These are phyloP conservation scores for Colletotrichum chlorophyti DNA, from an alignment of 2,329 filamentous ascomycete genomes.

Conservation along the genomic window DNA sequence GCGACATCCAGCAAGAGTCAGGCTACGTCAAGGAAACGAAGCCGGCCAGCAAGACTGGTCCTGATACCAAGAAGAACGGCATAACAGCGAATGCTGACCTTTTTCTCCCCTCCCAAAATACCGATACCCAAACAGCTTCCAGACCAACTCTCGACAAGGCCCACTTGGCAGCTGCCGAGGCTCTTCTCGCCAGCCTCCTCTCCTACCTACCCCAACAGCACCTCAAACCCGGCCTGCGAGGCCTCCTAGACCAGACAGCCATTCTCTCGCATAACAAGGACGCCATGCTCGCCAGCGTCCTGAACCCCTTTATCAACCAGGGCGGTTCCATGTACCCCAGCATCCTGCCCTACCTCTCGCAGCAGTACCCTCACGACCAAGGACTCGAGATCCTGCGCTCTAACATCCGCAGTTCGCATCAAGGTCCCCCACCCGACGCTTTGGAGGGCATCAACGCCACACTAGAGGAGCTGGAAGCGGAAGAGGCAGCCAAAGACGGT, in stretches of 20 bases:
- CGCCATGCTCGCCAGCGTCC: conserved; percentile 80
- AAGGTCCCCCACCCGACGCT: background rate
- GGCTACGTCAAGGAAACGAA: conserved; percentile 54
- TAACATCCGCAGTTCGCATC: conserved; percentile 55
- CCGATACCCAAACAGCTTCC: conserved; percentile 39
- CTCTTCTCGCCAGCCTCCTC: conserved; percentile 69
- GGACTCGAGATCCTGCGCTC: conserved; percentile 75
- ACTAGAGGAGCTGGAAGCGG: conserved; percentile 41
- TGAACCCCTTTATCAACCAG: conserved; percentile 75
- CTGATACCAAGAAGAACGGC: conserved; percentile 46
- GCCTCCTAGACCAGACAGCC: conserved; percentile 81
- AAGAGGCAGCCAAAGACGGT: conserved; percentile 54
- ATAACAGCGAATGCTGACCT: conserved; percentile 72
- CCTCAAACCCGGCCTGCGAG: conserved; percentile 74
- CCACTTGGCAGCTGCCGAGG: conserved; percentile 62
- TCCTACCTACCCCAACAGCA: conserved; percentile 68
- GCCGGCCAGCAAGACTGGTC: conserved; percentile 34
- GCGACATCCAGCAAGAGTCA: conserved; percentile 69
- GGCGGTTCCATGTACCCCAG: conserved; percentile 72
- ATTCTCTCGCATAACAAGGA: conserved; percentile 73
- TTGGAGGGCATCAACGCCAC: conserved; percentile 21
- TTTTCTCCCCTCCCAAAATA: conserved; percentile 62
- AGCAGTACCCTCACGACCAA: conserved; percentile 66
- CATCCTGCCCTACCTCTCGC: conserved; percentile 80
- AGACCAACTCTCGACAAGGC: conserved; percentile 48